Evolutionary conservation across 305 asterid genomes (phyloP).

Genomic region (Lippia alba): DNA sequence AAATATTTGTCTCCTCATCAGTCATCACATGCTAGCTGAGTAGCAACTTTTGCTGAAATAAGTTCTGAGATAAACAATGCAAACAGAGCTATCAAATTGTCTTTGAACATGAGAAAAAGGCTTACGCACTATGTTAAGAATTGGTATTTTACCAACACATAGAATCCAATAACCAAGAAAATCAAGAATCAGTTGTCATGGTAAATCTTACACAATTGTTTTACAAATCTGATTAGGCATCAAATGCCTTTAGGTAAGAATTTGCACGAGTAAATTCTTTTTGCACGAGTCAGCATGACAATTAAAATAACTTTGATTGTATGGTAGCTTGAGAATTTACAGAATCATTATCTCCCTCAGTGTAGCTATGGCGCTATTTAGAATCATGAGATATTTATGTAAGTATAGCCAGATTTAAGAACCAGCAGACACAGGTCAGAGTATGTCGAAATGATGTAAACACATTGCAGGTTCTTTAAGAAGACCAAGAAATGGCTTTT

Average conservation of each 20-base stretch:
- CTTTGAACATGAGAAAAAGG: not conserved
- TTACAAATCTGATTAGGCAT: not conserved
- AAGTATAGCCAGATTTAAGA: slow-evolving; percentile 18
- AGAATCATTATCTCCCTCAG: slow-evolving; percentile 2
- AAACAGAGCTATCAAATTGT: not conserved
- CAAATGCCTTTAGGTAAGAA: not conserved
- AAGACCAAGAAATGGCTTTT: not conserved
- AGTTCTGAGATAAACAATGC: not conserved
- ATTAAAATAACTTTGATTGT: slow-evolving; percentile 9
- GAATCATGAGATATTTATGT: not conserved
- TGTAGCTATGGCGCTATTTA: slow-evolving; percentile 11
- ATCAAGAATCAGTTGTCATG: slow-evolving; percentile 12
- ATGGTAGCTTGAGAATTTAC: not conserved
- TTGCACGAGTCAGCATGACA: not conserved
- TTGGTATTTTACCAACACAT: not conserved
- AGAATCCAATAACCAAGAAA: not conserved
- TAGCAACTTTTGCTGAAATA: no score
- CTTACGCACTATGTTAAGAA: not conserved
- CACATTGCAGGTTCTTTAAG: slow-evolving; percentile 6
- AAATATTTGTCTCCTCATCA: not conserved
- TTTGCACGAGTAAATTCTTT: not conserved
- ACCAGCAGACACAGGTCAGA: slow-evolving; percentile 6
- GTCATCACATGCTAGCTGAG: not conserved
- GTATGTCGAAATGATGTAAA: not conserved
- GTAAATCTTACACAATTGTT: not conserved